phyloP scores from a whole-genome alignment of 2,329 filamentous ascomycete species.

The Colletotrichum sublineola region DNA sequence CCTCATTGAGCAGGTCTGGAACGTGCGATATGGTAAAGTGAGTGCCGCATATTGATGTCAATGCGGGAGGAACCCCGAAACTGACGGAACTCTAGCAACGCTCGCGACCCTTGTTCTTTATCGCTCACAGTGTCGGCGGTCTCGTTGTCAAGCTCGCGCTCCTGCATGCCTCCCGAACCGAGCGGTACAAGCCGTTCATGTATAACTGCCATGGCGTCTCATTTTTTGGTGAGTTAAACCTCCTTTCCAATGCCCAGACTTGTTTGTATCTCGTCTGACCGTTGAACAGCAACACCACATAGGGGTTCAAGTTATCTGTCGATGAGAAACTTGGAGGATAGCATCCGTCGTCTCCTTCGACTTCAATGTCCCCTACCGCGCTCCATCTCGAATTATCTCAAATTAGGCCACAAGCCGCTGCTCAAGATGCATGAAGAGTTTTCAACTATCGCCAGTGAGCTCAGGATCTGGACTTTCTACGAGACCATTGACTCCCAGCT shows the following conservation, averaged over 20 bases:
- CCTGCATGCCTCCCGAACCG: slow-evolving; percentile 58
- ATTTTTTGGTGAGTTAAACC: slow-evolving; percentile 64
- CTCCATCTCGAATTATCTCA: slow-evolving; percentile 64
- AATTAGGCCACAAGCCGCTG: slow-evolving; percentile 63
- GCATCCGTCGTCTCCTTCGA: slow-evolving; percentile 66
- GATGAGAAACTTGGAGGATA: slow-evolving; percentile 66
- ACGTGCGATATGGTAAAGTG: slow-evolving; percentile 50
- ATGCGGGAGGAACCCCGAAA: background rate
- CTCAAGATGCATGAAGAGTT: slow-evolving; percentile 67
- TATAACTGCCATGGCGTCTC: slow-evolving; percentile 72
- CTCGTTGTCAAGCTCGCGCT: slow-evolving; percentile 70
- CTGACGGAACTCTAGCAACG: slow-evolving; percentile 43
- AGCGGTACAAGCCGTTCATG: slow-evolving; percentile 59
- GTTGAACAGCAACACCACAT: slow-evolving; percentile 66
- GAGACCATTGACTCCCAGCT: slow-evolving; percentile 73
- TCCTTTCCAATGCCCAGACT: background rate
- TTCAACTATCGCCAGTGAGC: slow-evolving; percentile 67
- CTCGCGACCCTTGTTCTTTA: slow-evolving; percentile 68
- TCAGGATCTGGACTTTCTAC: slow-evolving; percentile 73
- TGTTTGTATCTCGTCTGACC: slow-evolving; percentile 29
- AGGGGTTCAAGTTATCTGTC: slow-evolving; percentile 74
- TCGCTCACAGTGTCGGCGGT: slow-evolving; percentile 73
- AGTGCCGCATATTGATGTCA: slow-evolving; percentile 40
- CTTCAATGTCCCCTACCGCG: slow-evolving; percentile 64
- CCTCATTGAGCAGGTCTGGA: slow-evolving; percentile 59